A percentile compares a stretch with the other conserved stretches of the same genome.
phyloP scores from a whole-genome alignment of 2,329 filamentous ascomycete species.

The Colletotrichum gloeosporioides region DNA sequence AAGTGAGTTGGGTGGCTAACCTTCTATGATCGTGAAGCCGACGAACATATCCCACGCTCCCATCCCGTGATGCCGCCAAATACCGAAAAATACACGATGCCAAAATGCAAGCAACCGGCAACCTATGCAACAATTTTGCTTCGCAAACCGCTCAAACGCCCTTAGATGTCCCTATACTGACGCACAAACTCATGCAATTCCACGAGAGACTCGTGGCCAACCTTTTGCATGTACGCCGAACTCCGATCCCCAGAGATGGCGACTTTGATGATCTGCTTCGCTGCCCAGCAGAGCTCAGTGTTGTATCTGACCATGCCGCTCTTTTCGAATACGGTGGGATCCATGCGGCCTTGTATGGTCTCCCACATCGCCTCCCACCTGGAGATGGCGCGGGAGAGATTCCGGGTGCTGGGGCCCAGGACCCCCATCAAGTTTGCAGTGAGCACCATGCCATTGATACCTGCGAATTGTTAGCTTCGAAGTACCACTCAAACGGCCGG shows the following conservation, averaged over 20 bases:
- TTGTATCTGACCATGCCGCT: conserved; percentile 9
- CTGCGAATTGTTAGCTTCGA: not conserved
- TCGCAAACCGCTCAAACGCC: not conserved
- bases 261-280: conserved; percentile 7
- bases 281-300: conserved; percentile 17
- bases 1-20: not conserved
- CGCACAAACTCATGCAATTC: conserved; percentile 14
- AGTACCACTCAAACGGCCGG: no score
- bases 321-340: not conserved
- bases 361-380: conserved; percentile 28
- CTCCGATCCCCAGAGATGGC: conserved; percentile 10
- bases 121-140: not conserved
- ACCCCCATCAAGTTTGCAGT: conserved; percentile 21
- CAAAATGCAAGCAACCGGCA: not conserved
- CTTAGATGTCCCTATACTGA: conserved; percentile 5
- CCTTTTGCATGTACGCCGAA: conserved; percentile 17
- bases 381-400: conserved; percentile 19
- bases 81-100: not conserved
- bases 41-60: not conserved
- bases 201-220: conserved; percentile 8
- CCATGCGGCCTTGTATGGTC: not conserved
- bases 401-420: conserved; percentile 1
- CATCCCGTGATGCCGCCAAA: not conserved
- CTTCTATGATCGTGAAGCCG: not conserved
- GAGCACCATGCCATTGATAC: conserved; percentile 13